Conservation (phyloP, 257 asterid genomes). For the Verbascum thapsus region DNA sequence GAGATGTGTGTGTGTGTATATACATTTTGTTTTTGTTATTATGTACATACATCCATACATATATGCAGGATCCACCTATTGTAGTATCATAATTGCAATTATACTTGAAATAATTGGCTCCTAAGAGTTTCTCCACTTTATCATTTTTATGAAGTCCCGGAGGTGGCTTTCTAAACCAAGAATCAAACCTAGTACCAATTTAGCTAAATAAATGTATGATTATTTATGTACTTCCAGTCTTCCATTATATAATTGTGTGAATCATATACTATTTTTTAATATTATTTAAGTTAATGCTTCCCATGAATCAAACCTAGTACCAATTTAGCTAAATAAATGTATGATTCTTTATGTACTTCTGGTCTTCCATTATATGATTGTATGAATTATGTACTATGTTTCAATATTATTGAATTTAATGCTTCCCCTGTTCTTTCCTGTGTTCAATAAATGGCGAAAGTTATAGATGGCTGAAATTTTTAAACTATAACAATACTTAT, state of each 20-base stretch:
- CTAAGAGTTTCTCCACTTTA: constrained; percentile 4
- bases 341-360: background rate
- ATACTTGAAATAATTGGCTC: background rate
- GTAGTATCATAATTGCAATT: constrained; percentile 1
- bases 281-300: constrained; percentile 9
- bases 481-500: constrained; percentile 2
- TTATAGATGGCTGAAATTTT: background rate
- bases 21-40: too few relatives aligned
- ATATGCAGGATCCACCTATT: background rate
- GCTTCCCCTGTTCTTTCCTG: constrained; percentile 4
- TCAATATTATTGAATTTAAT: constrained; percentile 5
- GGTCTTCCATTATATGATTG: background rate
- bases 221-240: background rate
- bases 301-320: constrained; percentile 19
- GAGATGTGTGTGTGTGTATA: background rate
- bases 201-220: background rate
- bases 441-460: constrained; percentile 13
- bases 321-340: constrained; percentile 15
- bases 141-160: background rate
- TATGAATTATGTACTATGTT: background rate
- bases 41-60: background rate
- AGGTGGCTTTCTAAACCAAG: constrained; percentile 17
- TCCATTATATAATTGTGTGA: background rate
- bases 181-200: constrained; percentile 20
- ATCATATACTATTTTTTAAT: background rate